Percentiles rank a stretch among this genome's conserved stretches.
Evolutionary conservation across 495 filamentous ascomycete genomes (phyloP).

Genomic region (Symbiotaphrina buchneri): DNA sequence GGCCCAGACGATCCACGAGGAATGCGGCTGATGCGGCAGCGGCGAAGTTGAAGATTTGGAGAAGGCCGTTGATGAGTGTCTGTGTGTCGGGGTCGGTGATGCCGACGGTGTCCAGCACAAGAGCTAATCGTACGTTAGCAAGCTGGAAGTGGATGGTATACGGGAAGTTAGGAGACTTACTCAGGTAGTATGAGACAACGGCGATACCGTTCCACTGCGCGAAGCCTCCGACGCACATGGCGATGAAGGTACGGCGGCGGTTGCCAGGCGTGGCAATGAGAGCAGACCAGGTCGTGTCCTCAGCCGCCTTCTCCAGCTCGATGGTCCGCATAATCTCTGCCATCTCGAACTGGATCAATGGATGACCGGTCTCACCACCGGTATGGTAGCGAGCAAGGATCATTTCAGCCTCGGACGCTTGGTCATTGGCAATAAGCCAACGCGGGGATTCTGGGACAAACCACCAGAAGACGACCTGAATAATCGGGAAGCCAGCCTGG

Average conservation of each 20-base stretch:
- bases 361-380: background rate
- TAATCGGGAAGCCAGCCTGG: conserved; percentile 11
- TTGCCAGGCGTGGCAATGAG: background rate
- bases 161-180: no score
- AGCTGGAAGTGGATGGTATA: no score
- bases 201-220: conserved; percentile 1
- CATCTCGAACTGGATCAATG: conserved; percentile 1
- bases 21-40: conserved; percentile 31
- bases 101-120: conserved; percentile 26
- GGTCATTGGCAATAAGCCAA: background rate
- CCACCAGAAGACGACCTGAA: conserved; percentile 8
- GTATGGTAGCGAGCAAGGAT: background rate
- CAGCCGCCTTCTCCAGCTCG: conserved; percentile 2
- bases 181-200: conserved; percentile 1
- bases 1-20: conserved; percentile 27
- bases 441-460: conserved; percentile 5
- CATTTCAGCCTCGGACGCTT: background rate
- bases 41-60: conserved; percentile 29
- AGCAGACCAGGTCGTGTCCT: background rate
- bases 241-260: background rate
- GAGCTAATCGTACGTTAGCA: no score
- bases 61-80: conserved; percentile 26
- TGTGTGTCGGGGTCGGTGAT: conserved; percentile 23
- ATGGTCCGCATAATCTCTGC: background rate
- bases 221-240: background rate